Base-by-base conservation (phyloP, 805 yeast genomes). In the Wickerhamomyces canadensis region DNA sequence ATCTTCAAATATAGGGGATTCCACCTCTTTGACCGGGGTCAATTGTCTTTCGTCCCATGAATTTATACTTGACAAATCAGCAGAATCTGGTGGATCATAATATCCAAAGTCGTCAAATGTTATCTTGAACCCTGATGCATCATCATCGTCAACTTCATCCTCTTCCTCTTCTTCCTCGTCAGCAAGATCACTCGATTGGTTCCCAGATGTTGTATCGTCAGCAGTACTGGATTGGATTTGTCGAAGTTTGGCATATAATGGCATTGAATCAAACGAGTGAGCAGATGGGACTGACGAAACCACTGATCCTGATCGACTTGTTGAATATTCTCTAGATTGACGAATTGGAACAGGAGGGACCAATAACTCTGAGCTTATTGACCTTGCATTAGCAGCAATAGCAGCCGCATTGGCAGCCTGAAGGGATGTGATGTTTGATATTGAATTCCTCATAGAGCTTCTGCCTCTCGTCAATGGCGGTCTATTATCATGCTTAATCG, bases 201-300 rank as follows among this genome's bases (percentile, higher is more conserved):
- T n/a, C n/a, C n/a, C n/a, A n/a, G n/a, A n/a, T n/a, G n/a, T n/a
- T n/a, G n/a, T n/a, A 21, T 21, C 7, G 23, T 21, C 10, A 28
- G 16, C 11, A 17, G 6, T 9, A 6, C 21, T 17, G 6, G 17
- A 5, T 4, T 28, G 21, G 4, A 28, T 6, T 14, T 24, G 12
- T 4, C 36, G 41, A 9, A 43, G 19, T 21, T 46, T 47, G 5
- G 47, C 41, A 28, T 38, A 42, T 5, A 45, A 35, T 15, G 49
- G 51, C 5, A 49, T 38, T 4, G 39, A 35, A 16, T 49, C 54
- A 19, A 42, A 27, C 1, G 53, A 48, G 13, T 45, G 39, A 2
- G 27, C 26, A 0, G 57, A 52, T 8, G 54, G 46, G 1, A 39
- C 11, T 10, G 51, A 44, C 18, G 48, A 43, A 11, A 29, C 26